Evolutionary conservation across 805 yeast species (phyloP).

Genomic region (Peterozyma xylosa): DNA sequence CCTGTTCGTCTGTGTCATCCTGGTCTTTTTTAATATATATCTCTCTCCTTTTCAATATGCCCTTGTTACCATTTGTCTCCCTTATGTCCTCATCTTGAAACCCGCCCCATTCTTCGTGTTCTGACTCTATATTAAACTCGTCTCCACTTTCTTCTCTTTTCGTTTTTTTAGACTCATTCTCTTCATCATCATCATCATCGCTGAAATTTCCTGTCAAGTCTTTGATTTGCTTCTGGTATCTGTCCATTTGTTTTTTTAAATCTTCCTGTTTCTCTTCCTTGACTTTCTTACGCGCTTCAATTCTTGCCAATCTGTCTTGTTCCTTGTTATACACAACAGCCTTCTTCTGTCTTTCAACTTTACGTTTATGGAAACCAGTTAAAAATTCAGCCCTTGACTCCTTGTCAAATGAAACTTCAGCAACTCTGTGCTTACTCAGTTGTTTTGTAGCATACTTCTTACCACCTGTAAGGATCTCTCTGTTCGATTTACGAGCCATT

Average conservation of each 20-base stretch:
- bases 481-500: conserved; percentile 36
- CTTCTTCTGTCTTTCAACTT: conserved; percentile 77
- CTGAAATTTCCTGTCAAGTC: conserved; percentile 14
- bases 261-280: conserved; percentile 67
- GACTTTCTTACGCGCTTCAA: conserved; percentile 67
- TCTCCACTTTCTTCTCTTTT: conserved; percentile 14
- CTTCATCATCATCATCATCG: conserved; percentile 25
- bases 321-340: conserved; percentile 75
- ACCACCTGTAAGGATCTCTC: conserved; percentile 87
- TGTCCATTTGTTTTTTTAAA: conserved; percentile 54
- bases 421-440: conserved; percentile 60
- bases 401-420: conserved; percentile 79
- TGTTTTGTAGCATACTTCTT: conserved; percentile 68
- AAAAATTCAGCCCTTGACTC: conserved; percentile 73
- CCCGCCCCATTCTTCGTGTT: conserved; percentile 14
- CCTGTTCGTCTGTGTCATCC: conserved; percentile 20
- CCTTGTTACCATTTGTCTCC: conserved; percentile 14
- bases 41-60: conserved; percentile 40
- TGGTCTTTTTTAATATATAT: conserved; percentile 17
- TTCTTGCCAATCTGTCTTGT: conserved; percentile 60
- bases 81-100: conserved; percentile 19
- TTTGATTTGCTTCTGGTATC: conserved; percentile 41
- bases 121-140: conserved; percentile 21
- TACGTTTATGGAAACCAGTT: conserved; percentile 95
- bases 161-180: conserved; percentile 8